A percentile compares a stretch with the other conserved stretches of the same genome.
Conservation (phyloP, 768 basidiomycete genomes). For the Pisolithus orientalis region DNA sequence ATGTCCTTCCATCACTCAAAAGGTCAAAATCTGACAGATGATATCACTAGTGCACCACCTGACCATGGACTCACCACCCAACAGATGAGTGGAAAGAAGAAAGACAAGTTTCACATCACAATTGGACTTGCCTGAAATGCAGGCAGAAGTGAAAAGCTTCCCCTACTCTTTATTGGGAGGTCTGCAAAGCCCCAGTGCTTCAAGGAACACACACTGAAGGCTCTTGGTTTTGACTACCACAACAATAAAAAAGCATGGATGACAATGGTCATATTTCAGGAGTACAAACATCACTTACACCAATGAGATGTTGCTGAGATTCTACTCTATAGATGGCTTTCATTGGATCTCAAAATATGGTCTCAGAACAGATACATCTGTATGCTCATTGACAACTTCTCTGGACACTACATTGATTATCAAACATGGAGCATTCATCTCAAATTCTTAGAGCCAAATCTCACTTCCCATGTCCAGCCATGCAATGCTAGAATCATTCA, state of each 20-base stretch:
- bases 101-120: conserved; percentile 10
- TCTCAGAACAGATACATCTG: conserved; percentile 6
- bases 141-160: conserved; percentile 2
- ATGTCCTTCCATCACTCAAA: not conserved
- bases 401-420: no score
- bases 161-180: not conserved
- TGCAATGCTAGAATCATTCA: no score
- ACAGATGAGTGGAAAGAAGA: conserved; percentile 13
- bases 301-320: not conserved
- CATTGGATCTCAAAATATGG: conserved; percentile 11
- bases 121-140: conserved; percentile 2
- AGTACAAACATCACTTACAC: conserved; percentile 15
- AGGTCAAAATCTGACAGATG: no score
- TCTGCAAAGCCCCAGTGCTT: not conserved
- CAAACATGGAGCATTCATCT: no score
- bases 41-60: conserved; percentile 3
- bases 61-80: conserved; percentile 12
- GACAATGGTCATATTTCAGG: conserved; percentile 29
- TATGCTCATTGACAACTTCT: no score
- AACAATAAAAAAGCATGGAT: conserved; percentile 27
- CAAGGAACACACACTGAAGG: not conserved
- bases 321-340: conserved; percentile 15
- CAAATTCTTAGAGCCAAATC: no score
- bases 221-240: not conserved
- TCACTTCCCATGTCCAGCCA: no score